Conservation (phyloP, 352 stramenopile genomes). For the Elongisporangium anandrum region DNA sequence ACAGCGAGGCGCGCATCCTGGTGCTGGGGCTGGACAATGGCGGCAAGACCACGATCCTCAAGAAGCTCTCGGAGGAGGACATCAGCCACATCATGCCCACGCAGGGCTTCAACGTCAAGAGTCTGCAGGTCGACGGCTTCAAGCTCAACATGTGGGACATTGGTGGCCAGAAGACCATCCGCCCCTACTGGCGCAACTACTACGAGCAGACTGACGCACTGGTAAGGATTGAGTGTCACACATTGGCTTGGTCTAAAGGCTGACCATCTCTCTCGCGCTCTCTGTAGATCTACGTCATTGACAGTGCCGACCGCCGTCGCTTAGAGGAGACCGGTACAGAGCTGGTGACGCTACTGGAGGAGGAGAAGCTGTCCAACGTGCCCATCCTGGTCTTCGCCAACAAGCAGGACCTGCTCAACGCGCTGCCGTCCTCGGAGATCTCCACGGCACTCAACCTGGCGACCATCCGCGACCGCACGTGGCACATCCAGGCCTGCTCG, state of each 20-base stretch:
- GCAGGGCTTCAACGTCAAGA: slow-evolving; percentile 97
- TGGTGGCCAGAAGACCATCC: slow-evolving; percentile 98
- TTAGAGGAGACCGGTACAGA: slow-evolving; percentile 93
- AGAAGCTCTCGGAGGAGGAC: slow-evolving; percentile 95
- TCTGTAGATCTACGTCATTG: slow-evolving; percentile 92
- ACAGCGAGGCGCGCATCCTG: slow-evolving; percentile 93
- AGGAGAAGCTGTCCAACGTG: slow-evolving; percentile 92
- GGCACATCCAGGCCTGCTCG: slow-evolving; percentile 89
- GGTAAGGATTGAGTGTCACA: slow-evolving; percentile 13
- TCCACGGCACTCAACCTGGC: slow-evolving; percentile 88
- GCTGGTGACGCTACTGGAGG: slow-evolving; percentile 90
- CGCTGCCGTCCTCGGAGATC: slow-evolving; percentile 87
- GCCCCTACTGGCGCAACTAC: slow-evolving; percentile 99
- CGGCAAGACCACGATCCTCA: slow-evolving; percentile 96
- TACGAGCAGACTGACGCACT: slow-evolving; percentile 97
- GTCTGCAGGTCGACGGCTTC: slow-evolving; percentile 92
- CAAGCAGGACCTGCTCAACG: slow-evolving; percentile 95
- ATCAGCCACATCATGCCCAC: slow-evolving; percentile 93
- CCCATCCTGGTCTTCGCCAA: slow-evolving; percentile 95
- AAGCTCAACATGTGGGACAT: slow-evolving; percentile 99
- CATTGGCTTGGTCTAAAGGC: background rate
- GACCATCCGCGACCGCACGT: slow-evolving; percentile 86
- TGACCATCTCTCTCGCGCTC: background rate
- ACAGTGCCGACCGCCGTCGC: slow-evolving; percentile 88
- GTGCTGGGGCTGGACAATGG: slow-evolving; percentile 95